A percentile compares a stretch with the other conserved stretches of the same genome.
These are phyloP conservation scores for Termitomyces sp. DNA, from an alignment of 768 basidiomycete species.

Conservation along the genomic window DNA sequence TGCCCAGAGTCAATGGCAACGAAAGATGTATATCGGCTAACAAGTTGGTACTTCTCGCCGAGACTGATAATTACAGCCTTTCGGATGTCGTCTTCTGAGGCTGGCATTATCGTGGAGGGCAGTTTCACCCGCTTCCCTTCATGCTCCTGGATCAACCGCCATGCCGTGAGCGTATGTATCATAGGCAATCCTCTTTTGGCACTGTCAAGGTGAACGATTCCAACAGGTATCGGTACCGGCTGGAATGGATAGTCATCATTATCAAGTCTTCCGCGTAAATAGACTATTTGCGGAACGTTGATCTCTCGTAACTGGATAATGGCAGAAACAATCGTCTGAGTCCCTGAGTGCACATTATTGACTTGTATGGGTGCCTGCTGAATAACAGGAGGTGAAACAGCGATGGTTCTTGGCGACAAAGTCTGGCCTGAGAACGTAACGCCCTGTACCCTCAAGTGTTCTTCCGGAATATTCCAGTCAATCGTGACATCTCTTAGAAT, in stretches of 20 bases:
- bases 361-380: conserved; percentile 35
- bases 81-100: conserved; percentile 30
- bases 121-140: conserved; percentile 32
- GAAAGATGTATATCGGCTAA: conserved; percentile 52
- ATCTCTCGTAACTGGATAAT: conserved; percentile 26
- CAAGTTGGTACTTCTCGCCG: conserved; percentile 49
- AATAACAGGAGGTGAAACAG: conserved; percentile 24
- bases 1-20: conserved; percentile 44
- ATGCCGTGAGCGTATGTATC: conserved; percentile 54
- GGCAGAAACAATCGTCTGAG: conserved; percentile 29
- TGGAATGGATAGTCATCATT: conserved; percentile 27
- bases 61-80: conserved; percentile 47
- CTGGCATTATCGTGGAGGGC: conserved; percentile 22
- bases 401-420: conserved; percentile 17
- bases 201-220: conserved; percentile 29
- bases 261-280: conserved; percentile 31
- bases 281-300: conserved; percentile 28
- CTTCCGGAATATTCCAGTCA: conserved; percentile 44
- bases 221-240: conserved; percentile 25
- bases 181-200: conserved; percentile 28
- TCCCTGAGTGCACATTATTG: conserved; percentile 31
- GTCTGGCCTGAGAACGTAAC: conserved; percentile 16
- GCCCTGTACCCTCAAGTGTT: conserved; percentile 14
- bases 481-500: conserved; percentile 42
- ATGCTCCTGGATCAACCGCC: conserved; percentile 50